Base-by-base conservation (phyloP, 225 moss, liverwort and hornwort species). In the Polytrichum commune region DNA sequence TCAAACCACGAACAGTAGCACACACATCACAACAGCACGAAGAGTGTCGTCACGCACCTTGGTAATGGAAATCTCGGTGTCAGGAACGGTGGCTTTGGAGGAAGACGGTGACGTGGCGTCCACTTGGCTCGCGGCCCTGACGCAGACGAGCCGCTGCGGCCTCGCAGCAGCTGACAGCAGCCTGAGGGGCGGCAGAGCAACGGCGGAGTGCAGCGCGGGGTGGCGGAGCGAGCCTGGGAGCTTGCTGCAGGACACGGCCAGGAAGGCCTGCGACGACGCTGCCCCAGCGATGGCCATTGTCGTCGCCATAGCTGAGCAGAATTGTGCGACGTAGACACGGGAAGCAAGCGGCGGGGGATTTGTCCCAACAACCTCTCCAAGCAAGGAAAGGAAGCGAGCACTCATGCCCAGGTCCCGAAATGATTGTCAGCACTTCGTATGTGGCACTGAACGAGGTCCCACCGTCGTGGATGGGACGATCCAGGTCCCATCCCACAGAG, bases 51-150 rank as follows among this genome's bases (percentile, higher is more conserved):
- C 18, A 53, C 68, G 19, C 66, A 97, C 96, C 96, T 94, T 97
- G 5, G 96, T 97, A 46, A 97, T 97, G 63, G 90, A 92, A 27
- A 84, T 26, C 74, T 97, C 96, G 18, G 69, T 85, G 71, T 97
- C 96, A 23, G 93, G 85, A 70, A 97, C 73, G 58, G 74, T 91
- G 4, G 83, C 82, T 80, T 97, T 96, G n/a, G 86, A 77, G 57
- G 89, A 76, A 10, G 84, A 60, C 19, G 84, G 46, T n/a, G 81
- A 74, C 46, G 73, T 79, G 18, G 89, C n/a, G 68, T 89, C 86
- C 79, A 86, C 81, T 71, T 81, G 77, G 53, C 81, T 81, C 55
- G 89, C 76, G 46, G 86, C 89, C 24, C 82, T 73, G 29, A 74
- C 84, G 10, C 72, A 72, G 64, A 79, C 79, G 30, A 78, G 77